A percentile compares a stretch with the other conserved stretches of the same genome.
These are phyloP conservation scores for Biscogniauxia sp. DNA, from an alignment of 2,329 filamentous ascomycete species.

Conservation along the genomic window DNA sequence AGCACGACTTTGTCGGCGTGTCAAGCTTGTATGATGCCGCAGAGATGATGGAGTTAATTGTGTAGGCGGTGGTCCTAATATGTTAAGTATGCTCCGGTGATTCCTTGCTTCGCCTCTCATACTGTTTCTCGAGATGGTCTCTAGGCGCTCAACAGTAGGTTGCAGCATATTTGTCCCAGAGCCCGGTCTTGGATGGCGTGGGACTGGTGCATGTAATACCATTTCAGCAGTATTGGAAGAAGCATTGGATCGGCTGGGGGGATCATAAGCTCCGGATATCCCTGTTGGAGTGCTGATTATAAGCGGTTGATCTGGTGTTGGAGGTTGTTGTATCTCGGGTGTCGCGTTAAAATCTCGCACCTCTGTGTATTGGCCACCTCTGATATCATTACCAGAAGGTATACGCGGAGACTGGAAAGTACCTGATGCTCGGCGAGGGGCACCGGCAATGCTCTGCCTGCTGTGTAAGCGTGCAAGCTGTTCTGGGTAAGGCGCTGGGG, in stretches of 20 bases:
- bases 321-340: constrained; percentile 23
- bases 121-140: constrained; percentile 49
- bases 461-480: constrained; percentile 39
- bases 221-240: constrained; percentile 37
- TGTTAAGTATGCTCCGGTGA: constrained; percentile 2
- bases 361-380: constrained; percentile 14
- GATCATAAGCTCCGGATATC: constrained; percentile 52
- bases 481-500: constrained; percentile 38
- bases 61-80: constrained; percentile 24
- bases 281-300: constrained; percentile 61
- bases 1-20: constrained; percentile 52
- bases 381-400: constrained; percentile 36
- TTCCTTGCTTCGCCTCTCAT: constrained; percentile 7
- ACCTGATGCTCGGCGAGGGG: constrained; percentile 43
- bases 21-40: constrained; percentile 42
- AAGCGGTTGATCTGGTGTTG: constrained; percentile 49
- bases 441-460: constrained; percentile 35
- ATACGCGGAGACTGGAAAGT: constrained; percentile 42
- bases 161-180: constrained; percentile 37
- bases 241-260: constrained; percentile 36
- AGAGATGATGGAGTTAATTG: constrained; percentile 39
- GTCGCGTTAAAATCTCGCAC: constrained; percentile 23
- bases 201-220: constrained; percentile 52
- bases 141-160: constrained; percentile 52
- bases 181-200: constrained; percentile 45